These are phyloP conservation scores for Iris pallida DNA, from an alignment of 116 monocot species.

Conservation along the genomic window DNA sequence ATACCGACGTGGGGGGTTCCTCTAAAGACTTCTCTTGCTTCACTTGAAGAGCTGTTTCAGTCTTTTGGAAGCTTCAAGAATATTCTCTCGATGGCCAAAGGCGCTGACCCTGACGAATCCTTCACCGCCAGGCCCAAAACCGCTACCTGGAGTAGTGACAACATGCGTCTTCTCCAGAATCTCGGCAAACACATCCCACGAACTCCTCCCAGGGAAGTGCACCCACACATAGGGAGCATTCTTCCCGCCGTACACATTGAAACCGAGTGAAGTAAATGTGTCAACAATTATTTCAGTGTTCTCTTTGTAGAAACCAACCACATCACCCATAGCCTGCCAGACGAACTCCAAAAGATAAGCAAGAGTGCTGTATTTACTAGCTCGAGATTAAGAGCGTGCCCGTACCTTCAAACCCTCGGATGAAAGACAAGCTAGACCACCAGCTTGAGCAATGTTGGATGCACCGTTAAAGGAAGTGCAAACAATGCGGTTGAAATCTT, in stretches of 20 bases:
- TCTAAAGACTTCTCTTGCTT: background rate
- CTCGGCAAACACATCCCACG: constrained; percentile 88
- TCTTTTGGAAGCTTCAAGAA: constrained; percentile 61
- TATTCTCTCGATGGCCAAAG: constrained; percentile 37
- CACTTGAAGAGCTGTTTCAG: constrained; percentile 30
- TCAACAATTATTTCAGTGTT: constrained; percentile 53
- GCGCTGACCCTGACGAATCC: constrained; percentile 78
- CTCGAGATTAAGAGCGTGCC: too few relatives aligned
- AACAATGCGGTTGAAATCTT: constrained; percentile 92
- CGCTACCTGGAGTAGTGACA: constrained; percentile 74
- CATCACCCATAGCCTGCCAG: constrained; percentile 39
- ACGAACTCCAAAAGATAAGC: background rate
- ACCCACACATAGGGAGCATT: constrained; percentile 94
- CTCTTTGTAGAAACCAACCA: constrained; percentile 54
- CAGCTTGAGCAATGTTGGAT: constrained; percentile 88
- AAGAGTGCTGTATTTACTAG: background rate
- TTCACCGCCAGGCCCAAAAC: constrained; percentile 90
- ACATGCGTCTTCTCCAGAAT: constrained; percentile 82
- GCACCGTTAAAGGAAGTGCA: constrained; percentile 94
- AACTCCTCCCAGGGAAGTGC: constrained; percentile 64
- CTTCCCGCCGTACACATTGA: constrained; percentile 62
- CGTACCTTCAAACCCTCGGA: constrained; percentile 71
- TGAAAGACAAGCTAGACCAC: constrained; percentile 84
- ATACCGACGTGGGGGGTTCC: too few relatives aligned
- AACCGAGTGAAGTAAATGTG: constrained; percentile 57